Conservation (phyloP, 805 yeast genomes). For the Sugiyamaella marilandica region DNA sequence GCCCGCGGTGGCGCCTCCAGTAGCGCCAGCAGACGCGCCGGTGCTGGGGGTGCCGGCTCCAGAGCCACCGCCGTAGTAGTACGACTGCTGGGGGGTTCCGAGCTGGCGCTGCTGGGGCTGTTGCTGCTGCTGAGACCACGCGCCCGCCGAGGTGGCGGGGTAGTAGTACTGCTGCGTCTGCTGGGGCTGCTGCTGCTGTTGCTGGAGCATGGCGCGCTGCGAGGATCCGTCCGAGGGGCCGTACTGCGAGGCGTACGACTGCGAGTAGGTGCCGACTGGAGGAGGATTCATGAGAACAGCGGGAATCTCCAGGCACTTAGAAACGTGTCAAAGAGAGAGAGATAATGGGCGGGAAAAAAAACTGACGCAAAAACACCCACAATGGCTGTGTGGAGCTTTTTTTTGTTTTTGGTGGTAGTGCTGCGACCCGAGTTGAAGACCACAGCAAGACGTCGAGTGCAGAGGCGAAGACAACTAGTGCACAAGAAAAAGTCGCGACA, state of each 20-base stretch:
- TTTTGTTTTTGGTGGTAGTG: neutral
- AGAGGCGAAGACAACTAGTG: neutral
- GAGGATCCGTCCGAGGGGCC: slow-evolving; percentile 4
- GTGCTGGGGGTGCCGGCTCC: slow-evolving; percentile 1
- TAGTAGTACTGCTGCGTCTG: slow-evolving; percentile 9
- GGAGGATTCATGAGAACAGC: slow-evolving; percentile 9
- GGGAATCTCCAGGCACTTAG: neutral
- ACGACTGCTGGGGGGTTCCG: neutral
- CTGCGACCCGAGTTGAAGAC: neutral
- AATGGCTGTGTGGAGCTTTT: neutral
- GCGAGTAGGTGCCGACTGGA: slow-evolving; percentile 7
- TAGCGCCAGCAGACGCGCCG: neutral
- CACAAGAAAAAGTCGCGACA: neutral
- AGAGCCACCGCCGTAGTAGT: slow-evolving; percentile 6
- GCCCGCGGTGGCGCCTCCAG: slow-evolving; percentile 4
- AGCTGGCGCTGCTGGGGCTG: slow-evolving; percentile 4
- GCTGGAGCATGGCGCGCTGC: slow-evolving; percentile 5
- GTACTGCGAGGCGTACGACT: slow-evolving; percentile 11
- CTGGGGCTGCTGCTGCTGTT: slow-evolving; percentile 6
- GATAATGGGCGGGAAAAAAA: neutral
- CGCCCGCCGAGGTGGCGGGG: slow-evolving; percentile 3
- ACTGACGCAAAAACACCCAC: neutral
- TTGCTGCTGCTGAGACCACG: slow-evolving; percentile 8
- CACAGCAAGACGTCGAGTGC: neutral
- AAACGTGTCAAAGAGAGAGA: neutral